Base-by-base conservation (phyloP, 2,329 filamentous ascomycete species). In the Aotearoamyces nothofagi region DNA sequence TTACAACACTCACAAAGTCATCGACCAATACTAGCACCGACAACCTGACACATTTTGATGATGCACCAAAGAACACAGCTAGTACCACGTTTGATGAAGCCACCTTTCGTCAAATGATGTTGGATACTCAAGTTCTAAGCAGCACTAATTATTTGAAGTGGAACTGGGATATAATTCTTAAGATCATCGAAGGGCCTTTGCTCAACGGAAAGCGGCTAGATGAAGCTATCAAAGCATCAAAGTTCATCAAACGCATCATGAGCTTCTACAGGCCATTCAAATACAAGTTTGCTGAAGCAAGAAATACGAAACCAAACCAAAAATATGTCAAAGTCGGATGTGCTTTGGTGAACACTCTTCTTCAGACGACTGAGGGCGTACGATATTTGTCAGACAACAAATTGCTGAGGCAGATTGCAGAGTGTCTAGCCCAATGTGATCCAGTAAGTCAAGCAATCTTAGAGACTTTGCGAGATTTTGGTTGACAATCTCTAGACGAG, bases 241-340 rank as follows among this genome's bases (percentile, higher is more conserved):
- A 96, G 49, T 98, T 96, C 46, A 78, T 96, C 43, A 94, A 96
- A 56, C 69, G 92, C 7, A 65, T 98, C 33, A 74, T 94, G 50
- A 90, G 84, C 34, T 98, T 98, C 49, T 92, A 93, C 49, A 70
- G 90, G 8, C 90, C 90, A 1, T 98, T 98, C 58, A 98, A 98
- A 50, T 92, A 84, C 49, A 78, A 84, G 38, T 98, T 96, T 44
- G 82, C 86, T 0, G 81, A 92, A 42, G 69, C 90, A 23, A 77
- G 81, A 40, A 96, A 83, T 49, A 92, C 84, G 1, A 80, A 90
- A 36, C 82, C 79, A 30, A 93, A 92, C 32, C 87, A 96, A 46
- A 86, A 92, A 41, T 96, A 96, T 50, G 76, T 98, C 26, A 72
- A 78, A 40, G 81, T 81, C 12, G 90, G 90, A 1, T 96, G 87